A percentile compares a stretch with the other conserved stretches of the same genome.
phyloP scores from a whole-genome alignment of 371 early-diverging fungal species.

The Syncephalastrum contaminatum region DNA sequence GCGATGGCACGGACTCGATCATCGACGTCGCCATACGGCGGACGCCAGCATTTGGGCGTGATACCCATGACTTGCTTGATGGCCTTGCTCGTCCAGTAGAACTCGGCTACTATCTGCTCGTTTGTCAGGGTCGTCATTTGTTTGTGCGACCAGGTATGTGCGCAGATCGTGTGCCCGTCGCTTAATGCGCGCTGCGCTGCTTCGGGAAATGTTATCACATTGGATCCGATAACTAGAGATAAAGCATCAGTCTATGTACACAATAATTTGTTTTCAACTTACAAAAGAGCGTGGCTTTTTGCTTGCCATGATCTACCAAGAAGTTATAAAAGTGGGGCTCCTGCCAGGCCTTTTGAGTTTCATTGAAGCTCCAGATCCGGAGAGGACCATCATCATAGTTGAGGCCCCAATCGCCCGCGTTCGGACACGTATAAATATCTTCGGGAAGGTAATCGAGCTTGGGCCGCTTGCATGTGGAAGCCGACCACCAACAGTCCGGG shows the following conservation, averaged over 20 bases:
- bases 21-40: slow-evolving; percentile 57
- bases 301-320: slow-evolving; percentile 27
- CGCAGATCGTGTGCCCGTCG: slow-evolving; percentile 39
- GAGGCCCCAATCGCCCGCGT: slow-evolving; percentile 29
- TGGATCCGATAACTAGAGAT: slow-evolving; percentile 35
- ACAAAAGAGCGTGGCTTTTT: slow-evolving; percentile 30
- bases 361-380: slow-evolving; percentile 10
- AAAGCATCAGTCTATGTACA: no score
- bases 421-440: slow-evolving; percentile 29
- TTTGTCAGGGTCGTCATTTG: slow-evolving; percentile 53
- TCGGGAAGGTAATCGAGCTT: slow-evolving; percentile 24
- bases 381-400: slow-evolving; percentile 36
- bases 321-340: slow-evolving; percentile 45
- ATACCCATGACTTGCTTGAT: slow-evolving; percentile 57
- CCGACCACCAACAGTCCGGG: slow-evolving; percentile 36
- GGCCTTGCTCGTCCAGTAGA: slow-evolving; percentile 50
- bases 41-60: slow-evolving; percentile 58
- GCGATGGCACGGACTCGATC: slow-evolving; percentile 54
- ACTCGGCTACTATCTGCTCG: slow-evolving; percentile 57
- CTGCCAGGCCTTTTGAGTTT: slow-evolving; percentile 19
- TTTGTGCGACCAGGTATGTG: slow-evolving; percentile 63
- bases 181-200: slow-evolving; percentile 37
- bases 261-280: slow-evolving; percentile 12
- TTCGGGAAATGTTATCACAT: slow-evolving; percentile 31
- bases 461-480: slow-evolving; percentile 23